Base-by-base conservation (phyloP, 2,329 filamentous ascomycete genomes). In the Colletotrichum kahawae region DNA sequence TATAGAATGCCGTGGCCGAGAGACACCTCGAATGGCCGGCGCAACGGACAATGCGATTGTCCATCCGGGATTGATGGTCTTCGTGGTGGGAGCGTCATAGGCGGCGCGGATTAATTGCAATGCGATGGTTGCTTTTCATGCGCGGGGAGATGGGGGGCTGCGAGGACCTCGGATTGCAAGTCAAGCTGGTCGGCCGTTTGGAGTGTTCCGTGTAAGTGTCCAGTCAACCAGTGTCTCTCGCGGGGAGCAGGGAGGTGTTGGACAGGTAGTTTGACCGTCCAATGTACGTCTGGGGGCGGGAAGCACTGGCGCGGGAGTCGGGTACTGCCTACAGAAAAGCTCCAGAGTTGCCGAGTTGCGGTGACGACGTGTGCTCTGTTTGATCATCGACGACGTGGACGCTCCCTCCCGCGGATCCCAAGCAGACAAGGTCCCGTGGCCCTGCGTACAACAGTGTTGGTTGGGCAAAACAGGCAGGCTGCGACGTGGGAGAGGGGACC, bases 251-350 rank as follows among this genome's bases (percentile, higher is more conserved):
- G 29, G 29, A 21, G n/a, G 8, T 29, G 34, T 63, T 63, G 34
- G 21, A 16, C 34, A 29, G 24, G 67, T 62, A 69, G 56, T 21
- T 64, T 54, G 21, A 14, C 57, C 68, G 62, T 67, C 62, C 56
- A 71, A 72, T 43, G 67, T 67, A 71, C 62, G 38, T 63, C 38
- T 31, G 56, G 68, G 68, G 68, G 18, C 43, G 68, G 62, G 56
- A 62, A 74, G 33, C 68, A 63, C 7, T 67, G 68, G 54, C 34
- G 16, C 43, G 16, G 33, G n/a, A 60, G 31, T 34, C 54, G 56
- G 33, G 72, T 75, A 29, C 43, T 14, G 31, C 34, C 59, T 60
- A 60, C 56, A 31, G n/a, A 60, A 33, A n/a, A 21, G 27, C 43
- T 51, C 43, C 43, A 51, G 43, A 21, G 10, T 51, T 51, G 43